Percentiles rank a stretch among this genome's conserved stretches.
Evolutionary conservation across 495 filamentous ascomycete species (phyloP).

Genomic region (Penicillium silybi): DNA sequence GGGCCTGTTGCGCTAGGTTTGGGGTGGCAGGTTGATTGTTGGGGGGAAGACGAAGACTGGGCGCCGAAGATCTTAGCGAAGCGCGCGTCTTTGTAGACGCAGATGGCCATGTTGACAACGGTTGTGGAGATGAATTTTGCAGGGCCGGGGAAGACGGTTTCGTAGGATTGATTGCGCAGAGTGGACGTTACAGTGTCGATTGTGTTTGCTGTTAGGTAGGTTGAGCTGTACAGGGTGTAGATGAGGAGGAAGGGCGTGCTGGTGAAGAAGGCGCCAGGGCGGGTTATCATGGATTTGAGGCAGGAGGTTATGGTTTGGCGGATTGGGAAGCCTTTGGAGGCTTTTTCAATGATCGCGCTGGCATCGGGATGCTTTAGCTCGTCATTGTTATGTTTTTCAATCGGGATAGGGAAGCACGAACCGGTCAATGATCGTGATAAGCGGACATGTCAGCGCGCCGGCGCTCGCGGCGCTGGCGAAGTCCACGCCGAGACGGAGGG

Average conservation of each 20-base stretch:
- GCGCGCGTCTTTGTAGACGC: slow-evolving; percentile 87
- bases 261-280: slow-evolving; percentile 68
- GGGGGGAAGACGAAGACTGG: slow-evolving; percentile 1
- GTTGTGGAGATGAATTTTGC: slow-evolving; percentile 80
- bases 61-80: slow-evolving; percentile 80
- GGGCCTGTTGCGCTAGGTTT: slow-evolving; percentile 10
- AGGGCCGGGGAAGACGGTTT: slow-evolving; percentile 64
- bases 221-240: slow-evolving; percentile 83
- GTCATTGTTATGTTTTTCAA: neutral
- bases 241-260: slow-evolving; percentile 83
- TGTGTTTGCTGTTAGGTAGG: slow-evolving; percentile 84
- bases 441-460: slow-evolving; percentile 76
- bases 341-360: slow-evolving; percentile 94
- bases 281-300: slow-evolving; percentile 57
- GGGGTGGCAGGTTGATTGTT: slow-evolving; percentile 49
- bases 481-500: slow-evolving; percentile 68
- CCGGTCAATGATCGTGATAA: slow-evolving; percentile 92
- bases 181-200: slow-evolving; percentile 80
- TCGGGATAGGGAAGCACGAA: slow-evolving; percentile 32
- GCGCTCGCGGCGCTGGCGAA: slow-evolving; percentile 67
- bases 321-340: slow-evolving; percentile 75
- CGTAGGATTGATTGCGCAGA: slow-evolving; percentile 48
- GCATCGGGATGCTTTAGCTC: slow-evolving; percentile 1
- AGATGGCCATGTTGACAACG: slow-evolving; percentile 82
- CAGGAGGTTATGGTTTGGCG: slow-evolving; percentile 60